A percentile compares a stretch with the other conserved stretches of the same genome.
These are phyloP conservation scores for Coemansia sp. DNA, from an alignment of 192 early-diverging fungal genomes.

Conservation along the genomic window DNA sequence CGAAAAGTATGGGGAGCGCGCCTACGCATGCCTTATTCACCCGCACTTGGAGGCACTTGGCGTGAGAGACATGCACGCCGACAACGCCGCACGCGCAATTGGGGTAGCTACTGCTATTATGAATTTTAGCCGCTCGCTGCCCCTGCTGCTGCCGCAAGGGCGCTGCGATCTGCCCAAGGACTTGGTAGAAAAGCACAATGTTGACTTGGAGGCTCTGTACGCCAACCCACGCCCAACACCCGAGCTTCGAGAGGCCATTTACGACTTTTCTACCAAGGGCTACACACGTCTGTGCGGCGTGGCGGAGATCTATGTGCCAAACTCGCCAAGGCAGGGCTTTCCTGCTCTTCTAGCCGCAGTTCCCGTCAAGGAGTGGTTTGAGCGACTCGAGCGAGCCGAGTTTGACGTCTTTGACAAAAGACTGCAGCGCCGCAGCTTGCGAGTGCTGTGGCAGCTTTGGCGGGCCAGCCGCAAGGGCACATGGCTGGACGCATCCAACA, in stretches of 20 bases:
- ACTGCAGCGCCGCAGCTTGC: slow-evolving; percentile 58
- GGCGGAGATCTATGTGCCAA: slow-evolving; percentile 63
- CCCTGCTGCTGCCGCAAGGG: slow-evolving; percentile 66
- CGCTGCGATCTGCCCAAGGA: slow-evolving; percentile 75
- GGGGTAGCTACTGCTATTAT: slow-evolving; percentile 87
- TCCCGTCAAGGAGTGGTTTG: slow-evolving; percentile 71
- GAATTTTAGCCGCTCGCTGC: slow-evolving; percentile 71
- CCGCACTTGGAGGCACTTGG: slow-evolving; percentile 86
- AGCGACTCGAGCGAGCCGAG: slow-evolving; percentile 70
- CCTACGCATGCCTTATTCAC: slow-evolving; percentile 83
- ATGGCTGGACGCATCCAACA: slow-evolving; percentile 35
- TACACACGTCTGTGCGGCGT: slow-evolving; percentile 76
- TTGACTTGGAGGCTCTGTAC: slow-evolving; percentile 77
- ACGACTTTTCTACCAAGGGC: slow-evolving; percentile 79
- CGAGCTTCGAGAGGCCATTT: slow-evolving; percentile 74
- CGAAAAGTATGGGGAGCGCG: slow-evolving; percentile 88
- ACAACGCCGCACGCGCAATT: slow-evolving; percentile 88
- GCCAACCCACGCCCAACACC: slow-evolving; percentile 54
- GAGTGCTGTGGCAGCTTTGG: slow-evolving; percentile 49
- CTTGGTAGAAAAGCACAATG: slow-evolving; percentile 73
- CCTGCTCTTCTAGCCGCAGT: slow-evolving; percentile 75
- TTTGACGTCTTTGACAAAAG: slow-evolving; percentile 82
- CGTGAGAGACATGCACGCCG: slow-evolving; percentile 74
- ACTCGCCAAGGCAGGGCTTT: slow-evolving; percentile 61
- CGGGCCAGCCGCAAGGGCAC: slow-evolving; percentile 37